phyloP scores from a whole-genome alignment of 2,329 filamentous ascomycete species.

The Aspergillus alliaceus region DNA sequence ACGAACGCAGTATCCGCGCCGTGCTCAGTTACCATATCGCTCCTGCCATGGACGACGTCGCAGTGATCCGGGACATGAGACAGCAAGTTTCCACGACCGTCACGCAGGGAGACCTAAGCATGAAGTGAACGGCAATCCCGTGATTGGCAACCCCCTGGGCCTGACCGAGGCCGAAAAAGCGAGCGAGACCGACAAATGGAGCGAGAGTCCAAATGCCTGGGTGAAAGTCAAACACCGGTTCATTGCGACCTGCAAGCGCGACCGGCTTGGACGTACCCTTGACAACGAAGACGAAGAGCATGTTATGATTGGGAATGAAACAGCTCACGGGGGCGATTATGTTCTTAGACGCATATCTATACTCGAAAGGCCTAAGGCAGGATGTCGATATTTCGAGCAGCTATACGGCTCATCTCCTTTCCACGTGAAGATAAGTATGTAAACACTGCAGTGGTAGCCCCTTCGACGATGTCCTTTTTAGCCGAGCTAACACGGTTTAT shows the following conservation, averaged over 20 bases:
- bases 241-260: background rate
- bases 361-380: background rate
- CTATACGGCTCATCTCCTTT: background rate
- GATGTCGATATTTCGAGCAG: background rate
- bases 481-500: background rate
- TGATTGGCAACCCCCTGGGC: background rate
- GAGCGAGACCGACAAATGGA: background rate
- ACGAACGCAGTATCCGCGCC: no score
- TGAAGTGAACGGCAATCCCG: background rate
- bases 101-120: background rate
- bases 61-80: no score
- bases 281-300: background rate
- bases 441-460: background rate
- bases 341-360: background rate
- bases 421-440: background rate
- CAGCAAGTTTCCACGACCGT: no score
- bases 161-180: background rate
- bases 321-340: background rate
- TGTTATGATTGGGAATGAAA: accelerated
- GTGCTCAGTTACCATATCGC: no score
- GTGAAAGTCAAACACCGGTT: background rate
- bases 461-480: background rate
- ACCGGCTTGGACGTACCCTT: no score
- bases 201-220: no score
- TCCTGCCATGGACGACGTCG: no score